Conservation (phyloP, 2,329 filamentous ascomycete species). For the Colletotrichum sp. region DNA sequence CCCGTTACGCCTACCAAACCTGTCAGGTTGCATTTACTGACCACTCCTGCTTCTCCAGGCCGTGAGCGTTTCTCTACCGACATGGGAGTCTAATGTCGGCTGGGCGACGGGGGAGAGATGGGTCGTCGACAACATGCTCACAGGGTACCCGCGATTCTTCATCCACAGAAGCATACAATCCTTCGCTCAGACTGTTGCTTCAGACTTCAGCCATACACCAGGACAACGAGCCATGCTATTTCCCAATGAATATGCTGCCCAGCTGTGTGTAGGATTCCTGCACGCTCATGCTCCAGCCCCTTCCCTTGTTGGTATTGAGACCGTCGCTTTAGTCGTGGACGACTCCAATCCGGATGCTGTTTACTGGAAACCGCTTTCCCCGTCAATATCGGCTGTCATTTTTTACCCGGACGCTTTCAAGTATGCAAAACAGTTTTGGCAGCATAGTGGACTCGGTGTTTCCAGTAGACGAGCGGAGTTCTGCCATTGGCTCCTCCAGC, state of each 20-base stretch:
- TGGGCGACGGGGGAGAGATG: constrained; percentile 92
- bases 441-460: constrained; percentile 93
- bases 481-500: constrained; percentile 75
- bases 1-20: background rate
- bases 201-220: constrained; percentile 60
- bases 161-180: constrained; percentile 82
- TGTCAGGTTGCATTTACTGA: background rate
- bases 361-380: constrained; percentile 59
- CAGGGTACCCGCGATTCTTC: constrained; percentile 94
- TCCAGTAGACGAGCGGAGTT: constrained; percentile 92
- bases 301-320: constrained; percentile 51
- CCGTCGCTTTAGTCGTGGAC: constrained; percentile 69
- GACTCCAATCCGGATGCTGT: constrained; percentile 51
- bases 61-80: constrained; percentile 93
- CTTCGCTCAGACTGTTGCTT: constrained; percentile 73
- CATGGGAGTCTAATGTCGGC: constrained; percentile 87
- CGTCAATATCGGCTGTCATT: constrained; percentile 72
- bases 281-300: constrained; percentile 61
- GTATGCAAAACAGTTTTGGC: constrained; percentile 91
- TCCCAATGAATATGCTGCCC: constrained; percentile 71
- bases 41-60: constrained; percentile 61
- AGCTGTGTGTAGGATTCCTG: constrained; percentile 77
- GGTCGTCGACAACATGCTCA: constrained; percentile 84
- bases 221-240: constrained; percentile 81
- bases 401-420: constrained; percentile 71